Conservation (phyloP, 495 filamentous ascomycete species). For the Chaetomium cochliodes region DNA sequence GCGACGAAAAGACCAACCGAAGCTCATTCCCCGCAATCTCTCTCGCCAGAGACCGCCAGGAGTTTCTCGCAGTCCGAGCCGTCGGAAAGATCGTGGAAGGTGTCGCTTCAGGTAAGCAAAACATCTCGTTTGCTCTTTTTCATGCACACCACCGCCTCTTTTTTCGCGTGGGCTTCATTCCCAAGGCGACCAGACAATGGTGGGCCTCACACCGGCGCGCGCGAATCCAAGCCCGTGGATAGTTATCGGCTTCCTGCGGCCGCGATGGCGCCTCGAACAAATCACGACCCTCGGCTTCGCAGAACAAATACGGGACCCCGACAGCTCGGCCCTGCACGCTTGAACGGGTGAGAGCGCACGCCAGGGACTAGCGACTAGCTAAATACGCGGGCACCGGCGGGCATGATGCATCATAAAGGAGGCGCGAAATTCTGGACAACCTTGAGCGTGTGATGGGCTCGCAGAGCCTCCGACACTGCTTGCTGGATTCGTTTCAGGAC, state of each 20-base stretch:
- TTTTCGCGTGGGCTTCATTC: not conserved
- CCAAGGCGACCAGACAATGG: not conserved
- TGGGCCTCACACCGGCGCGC: not conserved
- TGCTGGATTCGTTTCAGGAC: not conserved
- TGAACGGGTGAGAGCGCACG: not conserved
- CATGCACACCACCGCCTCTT: not conserved
- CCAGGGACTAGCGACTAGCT: slow-evolving; percentile 3
- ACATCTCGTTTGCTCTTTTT: slow-evolving; percentile 9
- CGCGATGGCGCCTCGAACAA: slow-evolving; percentile 23
- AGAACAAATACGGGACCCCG: slow-evolving; percentile 28
- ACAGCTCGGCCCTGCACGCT: slow-evolving; percentile 11
- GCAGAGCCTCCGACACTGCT: not conserved
- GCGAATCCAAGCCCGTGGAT: not conserved
- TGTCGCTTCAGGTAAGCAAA: slow-evolving; percentile 10
- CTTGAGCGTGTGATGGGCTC: not conserved
- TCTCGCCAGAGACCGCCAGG: not conserved
- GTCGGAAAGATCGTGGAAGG: not conserved
- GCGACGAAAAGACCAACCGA: slow-evolving; percentile 7
- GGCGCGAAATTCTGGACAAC: not conserved
- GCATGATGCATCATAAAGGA: not conserved
- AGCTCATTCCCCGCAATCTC: not conserved
- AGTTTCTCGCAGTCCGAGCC: not conserved
- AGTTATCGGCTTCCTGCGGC: slow-evolving; percentile 20
- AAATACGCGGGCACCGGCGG: not conserved
- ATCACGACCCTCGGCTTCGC: slow-evolving; percentile 23